These are phyloP conservation scores for Parietaria judaica DNA, from an alignment of 306 rosid genomes.

Conservation along the genomic window DNA sequence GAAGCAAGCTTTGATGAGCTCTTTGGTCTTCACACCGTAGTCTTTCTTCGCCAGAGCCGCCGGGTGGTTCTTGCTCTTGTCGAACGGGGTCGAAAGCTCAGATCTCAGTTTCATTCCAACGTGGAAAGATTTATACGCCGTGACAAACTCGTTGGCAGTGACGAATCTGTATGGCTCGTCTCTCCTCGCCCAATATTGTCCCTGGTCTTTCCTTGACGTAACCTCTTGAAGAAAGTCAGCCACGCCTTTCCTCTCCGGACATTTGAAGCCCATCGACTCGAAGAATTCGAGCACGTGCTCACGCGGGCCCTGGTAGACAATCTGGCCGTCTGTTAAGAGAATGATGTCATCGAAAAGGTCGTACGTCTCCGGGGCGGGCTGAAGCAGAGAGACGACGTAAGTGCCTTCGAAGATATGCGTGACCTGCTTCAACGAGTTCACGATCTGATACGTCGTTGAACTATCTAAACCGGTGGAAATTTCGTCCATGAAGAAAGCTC, in stretches of 20 bases:
- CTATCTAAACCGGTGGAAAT: constrained; percentile 44
- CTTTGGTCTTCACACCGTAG: constrained; percentile 21
- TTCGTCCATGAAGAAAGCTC: constrained; percentile 39
- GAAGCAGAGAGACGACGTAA: constrained; percentile 34
- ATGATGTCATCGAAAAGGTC: constrained; percentile 39
- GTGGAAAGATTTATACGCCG: constrained; percentile 28
- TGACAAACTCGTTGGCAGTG: constrained; percentile 19
- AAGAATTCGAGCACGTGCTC: constrained; percentile 33
- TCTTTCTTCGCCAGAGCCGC: constrained; percentile 27
- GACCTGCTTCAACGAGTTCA: constrained; percentile 31
- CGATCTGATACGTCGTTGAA: constrained; percentile 41
- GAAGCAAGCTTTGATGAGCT: constrained; percentile 13
- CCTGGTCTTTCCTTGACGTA: constrained; percentile 41
- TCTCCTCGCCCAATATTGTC: constrained; percentile 28
- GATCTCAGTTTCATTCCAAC: constrained; percentile 22
- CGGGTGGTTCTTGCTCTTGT: constrained; percentile 25
- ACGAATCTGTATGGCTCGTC: constrained; percentile 23
- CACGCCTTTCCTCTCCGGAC: constrained; percentile 36
- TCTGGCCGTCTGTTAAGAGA: constrained; percentile 33
- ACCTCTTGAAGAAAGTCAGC: constrained; percentile 48
- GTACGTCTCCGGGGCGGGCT: constrained; percentile 44
- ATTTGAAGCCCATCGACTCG: constrained; percentile 29
- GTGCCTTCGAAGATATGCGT: constrained; percentile 29
- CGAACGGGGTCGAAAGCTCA: constrained; percentile 24
- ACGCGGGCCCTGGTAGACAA: constrained; percentile 39